Evolutionary conservation across 164 flowering plant species (phyloP), one percentile per base, ranked within the genome.

Genomic region (Euptelea pleiosperma): DNA sequence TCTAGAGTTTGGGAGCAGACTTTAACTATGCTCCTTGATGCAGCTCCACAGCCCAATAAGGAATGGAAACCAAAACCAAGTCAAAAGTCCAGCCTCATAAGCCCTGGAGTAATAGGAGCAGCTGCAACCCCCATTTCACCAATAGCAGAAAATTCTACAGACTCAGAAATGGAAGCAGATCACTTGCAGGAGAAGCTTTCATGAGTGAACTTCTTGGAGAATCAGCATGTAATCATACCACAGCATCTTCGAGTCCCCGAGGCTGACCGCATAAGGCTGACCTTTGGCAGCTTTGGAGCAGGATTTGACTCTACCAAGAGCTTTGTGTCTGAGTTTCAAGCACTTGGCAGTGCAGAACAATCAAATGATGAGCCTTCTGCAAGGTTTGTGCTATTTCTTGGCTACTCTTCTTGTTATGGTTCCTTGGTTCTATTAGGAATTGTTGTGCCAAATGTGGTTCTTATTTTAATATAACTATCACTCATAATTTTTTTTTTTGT

Each of bases 41-140:
- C 80, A 89, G 96, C 75, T 66, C 37, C 73, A 40, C 82, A 71
- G 65, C 73, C 79, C 29, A 83, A 64, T 30, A 93, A 77, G 77
- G 96, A 90, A 59, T 93, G 98, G 98, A 93, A 90, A 65, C 98
- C 97, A 24, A 93, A 93, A 71, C 68, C 83, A 15, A 87, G 70
- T 73, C 75, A 84, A 44, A 93, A 81, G 66, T 58, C 81, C 24
- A 64, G 58, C 55, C 63, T 15, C 42, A 43, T 10, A 52, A 70
- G 52, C 35, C 82, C 86, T 69, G 84, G 80, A 33, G 79, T 77
- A 37, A 77, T 81, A 62, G 87, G 81, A 60, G 64, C 73, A 8
- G 70, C 84, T 40, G 51, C 75, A 29, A 73, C 79, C 46, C 61
- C 87, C 41, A 63, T 43, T 61, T 64, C 82, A 34, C 61, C 83